phyloP scores from a whole-genome alignment of 805 yeast genomes.

The Candida wancherniae region DNA sequence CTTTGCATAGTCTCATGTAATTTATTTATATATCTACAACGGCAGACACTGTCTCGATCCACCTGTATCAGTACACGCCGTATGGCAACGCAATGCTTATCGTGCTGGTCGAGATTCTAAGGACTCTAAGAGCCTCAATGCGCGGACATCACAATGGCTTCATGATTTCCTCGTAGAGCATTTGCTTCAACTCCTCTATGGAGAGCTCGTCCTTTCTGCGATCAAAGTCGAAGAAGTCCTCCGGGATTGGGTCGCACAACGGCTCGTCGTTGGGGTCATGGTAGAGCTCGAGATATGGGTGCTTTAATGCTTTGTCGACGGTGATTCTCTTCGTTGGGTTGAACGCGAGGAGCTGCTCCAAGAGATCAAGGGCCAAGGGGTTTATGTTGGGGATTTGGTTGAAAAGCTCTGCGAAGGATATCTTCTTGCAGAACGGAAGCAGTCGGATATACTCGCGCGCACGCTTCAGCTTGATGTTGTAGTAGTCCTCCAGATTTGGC shows the following conservation, averaged over 20 bases:
- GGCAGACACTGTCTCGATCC: too few relatives aligned
- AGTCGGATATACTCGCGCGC: constrained; percentile 86
- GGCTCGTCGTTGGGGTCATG: constrained; percentile 97
- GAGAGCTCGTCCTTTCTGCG: constrained; percentile 72
- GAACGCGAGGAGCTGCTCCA: constrained; percentile 59
- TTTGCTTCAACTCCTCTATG: constrained; percentile 67
- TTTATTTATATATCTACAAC: too few relatives aligned
- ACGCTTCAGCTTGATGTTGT: constrained; percentile 67
- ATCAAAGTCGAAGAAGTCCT: constrained; percentile 88
- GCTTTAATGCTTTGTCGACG: constrained; percentile 71
- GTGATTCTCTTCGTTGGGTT: constrained; percentile 71
- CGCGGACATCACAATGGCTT: constrained; percentile 42
- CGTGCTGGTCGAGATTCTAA: too few relatives aligned
- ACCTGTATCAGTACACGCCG: too few relatives aligned
- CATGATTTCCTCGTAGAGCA: constrained; percentile 81
- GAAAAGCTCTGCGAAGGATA: constrained; percentile 24
- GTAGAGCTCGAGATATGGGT: constrained; percentile 84
- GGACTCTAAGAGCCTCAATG: too few relatives aligned
- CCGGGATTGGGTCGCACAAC: constrained; percentile 72
- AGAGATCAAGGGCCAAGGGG: constrained; percentile 52
- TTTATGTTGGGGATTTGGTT: constrained; percentile 24
- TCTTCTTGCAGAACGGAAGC: constrained; percentile 62
- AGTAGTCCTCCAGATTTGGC: constrained; percentile 74
- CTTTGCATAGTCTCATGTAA: too few relatives aligned
- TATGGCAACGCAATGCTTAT: too few relatives aligned